Evolutionary conservation across 768 basidiomycete species (phyloP).

Genomic region (Piloderma croceum): DNA sequence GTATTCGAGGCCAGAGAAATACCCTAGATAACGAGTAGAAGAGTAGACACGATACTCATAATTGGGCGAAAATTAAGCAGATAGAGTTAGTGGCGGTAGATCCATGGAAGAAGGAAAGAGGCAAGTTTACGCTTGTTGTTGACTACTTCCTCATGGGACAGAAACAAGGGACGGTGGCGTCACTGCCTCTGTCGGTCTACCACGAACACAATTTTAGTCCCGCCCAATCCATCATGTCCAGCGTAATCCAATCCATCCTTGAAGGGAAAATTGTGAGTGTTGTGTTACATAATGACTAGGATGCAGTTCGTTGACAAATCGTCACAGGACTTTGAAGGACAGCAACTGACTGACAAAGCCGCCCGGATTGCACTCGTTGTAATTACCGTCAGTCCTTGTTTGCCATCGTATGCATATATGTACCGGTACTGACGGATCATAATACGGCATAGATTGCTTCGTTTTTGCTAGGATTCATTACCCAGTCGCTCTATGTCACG

Average conservation of each 20-base stretch:
- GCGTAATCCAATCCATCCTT: conserved; percentile 25
- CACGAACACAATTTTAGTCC: background rate
- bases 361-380: conserved; percentile 38
- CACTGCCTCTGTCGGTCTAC: too few relatives aligned
- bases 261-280: conserved; percentile 39
- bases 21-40: too few relatives aligned
- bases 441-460: conserved; percentile 38
- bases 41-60: too few relatives aligned
- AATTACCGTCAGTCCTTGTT: conserved; percentile 37
- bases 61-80: too few relatives aligned
- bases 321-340: conserved; percentile 57
- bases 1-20: too few relatives aligned
- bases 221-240: background rate
- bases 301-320: background rate
- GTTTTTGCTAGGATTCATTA: conserved; percentile 51
- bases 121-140: too few relatives aligned
- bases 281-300: conserved; percentile 1
- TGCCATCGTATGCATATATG: background rate
- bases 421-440: background rate
- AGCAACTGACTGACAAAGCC: conserved; percentile 46
- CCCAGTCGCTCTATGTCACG: conserved; percentile 51
- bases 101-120: too few relatives aligned
- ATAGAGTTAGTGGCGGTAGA: too few relatives aligned
- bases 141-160: too few relatives aligned
- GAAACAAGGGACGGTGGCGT: too few relatives aligned